These are phyloP conservation scores for Chionographis japonica DNA, from an alignment of 106 monocot genomes.

Conservation along the genomic window DNA sequence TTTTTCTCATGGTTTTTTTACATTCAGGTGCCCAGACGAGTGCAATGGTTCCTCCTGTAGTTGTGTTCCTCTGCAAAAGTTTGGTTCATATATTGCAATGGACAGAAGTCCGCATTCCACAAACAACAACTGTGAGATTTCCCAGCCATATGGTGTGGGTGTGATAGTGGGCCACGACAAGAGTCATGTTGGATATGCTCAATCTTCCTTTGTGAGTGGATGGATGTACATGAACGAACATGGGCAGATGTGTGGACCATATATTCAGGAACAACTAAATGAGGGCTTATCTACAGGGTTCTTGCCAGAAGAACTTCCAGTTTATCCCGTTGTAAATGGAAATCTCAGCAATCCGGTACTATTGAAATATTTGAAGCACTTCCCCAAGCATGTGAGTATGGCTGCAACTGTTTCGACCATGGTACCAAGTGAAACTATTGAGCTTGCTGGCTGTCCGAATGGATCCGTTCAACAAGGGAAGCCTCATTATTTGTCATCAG, in stretches of 20 bases:
- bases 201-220: conserved; percentile 32
- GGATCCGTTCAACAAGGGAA: conserved; percentile 1
- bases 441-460: neutral
- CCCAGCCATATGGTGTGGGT: conserved; percentile 8
- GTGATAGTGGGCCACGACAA: conserved; percentile 4
- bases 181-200: conserved; percentile 22
- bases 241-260: conserved; percentile 70
- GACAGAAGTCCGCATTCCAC: conserved; percentile 26
- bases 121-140: conserved; percentile 10
- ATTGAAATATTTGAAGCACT: conserved; percentile 40
- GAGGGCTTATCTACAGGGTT: conserved; percentile 60
- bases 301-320: conserved; percentile 51
- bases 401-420: conserved; percentile 5
- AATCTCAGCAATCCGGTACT: conserved; percentile 28
- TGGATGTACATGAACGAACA: conserved; percentile 67
- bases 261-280: conserved; percentile 42
- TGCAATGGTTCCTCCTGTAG: conserved; percentile 12
- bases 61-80: conserved; percentile 7
- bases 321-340: conserved; percentile 63
- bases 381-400: conserved; percentile 7
- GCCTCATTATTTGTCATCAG: neutral
- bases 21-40: conserved; percentile 18
- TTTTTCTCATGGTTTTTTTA: neutral
- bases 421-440: conserved; percentile 5
- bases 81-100: conserved; percentile 27